phyloP scores from a whole-genome alignment of 495 filamentous ascomycete species.

The Podospora bellae-mahoneyi region DNA sequence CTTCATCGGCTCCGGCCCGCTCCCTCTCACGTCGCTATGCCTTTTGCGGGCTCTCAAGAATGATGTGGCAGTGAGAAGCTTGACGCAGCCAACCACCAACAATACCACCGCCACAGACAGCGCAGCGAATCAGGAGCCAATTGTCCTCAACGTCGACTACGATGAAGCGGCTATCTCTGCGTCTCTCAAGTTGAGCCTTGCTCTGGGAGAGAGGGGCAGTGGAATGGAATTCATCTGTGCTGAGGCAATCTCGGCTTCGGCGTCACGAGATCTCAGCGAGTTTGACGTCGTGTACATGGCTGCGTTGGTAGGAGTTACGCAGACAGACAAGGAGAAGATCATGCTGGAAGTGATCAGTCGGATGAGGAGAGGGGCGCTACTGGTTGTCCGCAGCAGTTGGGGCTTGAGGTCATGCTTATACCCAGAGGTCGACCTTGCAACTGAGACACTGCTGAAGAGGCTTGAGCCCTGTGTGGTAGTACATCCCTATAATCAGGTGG shows the following conservation, averaged over 20 bases:
- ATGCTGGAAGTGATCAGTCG: conserved; percentile 18
- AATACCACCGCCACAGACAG: background rate
- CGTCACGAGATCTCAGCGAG: conserved; percentile 14
- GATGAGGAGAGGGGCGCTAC: conserved; percentile 28
- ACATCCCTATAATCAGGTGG: conserved; percentile 31
- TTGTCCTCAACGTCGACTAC: conserved; percentile 29
- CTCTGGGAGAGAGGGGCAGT: conserved; percentile 17
- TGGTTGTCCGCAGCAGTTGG: conserved; percentile 30
- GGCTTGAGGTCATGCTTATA: conserved; percentile 31
- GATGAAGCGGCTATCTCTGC: conserved; percentile 22
- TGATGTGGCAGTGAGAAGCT: background rate
- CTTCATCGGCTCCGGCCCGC: conserved; percentile 34
- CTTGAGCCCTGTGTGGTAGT: conserved; percentile 29
- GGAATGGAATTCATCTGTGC: conserved; percentile 35
- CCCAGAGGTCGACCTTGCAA: conserved; percentile 30
- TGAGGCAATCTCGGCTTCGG: conserved; percentile 18
- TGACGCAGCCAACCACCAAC: background rate
- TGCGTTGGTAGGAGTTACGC: conserved; percentile 30
- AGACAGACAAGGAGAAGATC: conserved; percentile 31
- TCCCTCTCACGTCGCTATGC: conserved; percentile 32
- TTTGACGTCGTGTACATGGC: conserved; percentile 35
- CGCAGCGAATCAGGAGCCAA: background rate
- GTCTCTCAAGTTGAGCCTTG: conserved; percentile 18
- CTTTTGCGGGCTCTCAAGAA: conserved; percentile 23
- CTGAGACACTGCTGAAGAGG: conserved; percentile 15